These are phyloP conservation scores for Tulasnella sp. DNA, from an alignment of 768 basidiomycete species.

Conservation along the genomic window DNA sequence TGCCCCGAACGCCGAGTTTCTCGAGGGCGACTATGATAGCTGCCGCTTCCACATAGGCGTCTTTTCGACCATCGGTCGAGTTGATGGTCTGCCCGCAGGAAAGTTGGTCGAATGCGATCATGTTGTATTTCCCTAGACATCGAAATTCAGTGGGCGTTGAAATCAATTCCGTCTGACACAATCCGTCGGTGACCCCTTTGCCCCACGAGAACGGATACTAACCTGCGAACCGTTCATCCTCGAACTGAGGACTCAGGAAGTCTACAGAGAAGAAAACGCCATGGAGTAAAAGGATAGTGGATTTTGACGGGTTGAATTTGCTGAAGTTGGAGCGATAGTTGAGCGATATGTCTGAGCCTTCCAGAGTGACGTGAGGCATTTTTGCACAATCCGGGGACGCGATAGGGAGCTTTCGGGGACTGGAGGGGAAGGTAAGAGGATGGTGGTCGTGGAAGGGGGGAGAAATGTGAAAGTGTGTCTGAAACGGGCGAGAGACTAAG, in stretches of 20 bases:
- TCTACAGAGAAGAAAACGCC: slow-evolving; percentile 55
- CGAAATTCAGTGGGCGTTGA: neutral
- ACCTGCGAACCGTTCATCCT: slow-evolving; percentile 47
- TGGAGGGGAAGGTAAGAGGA: neutral
- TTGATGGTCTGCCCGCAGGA: slow-evolving; percentile 34
- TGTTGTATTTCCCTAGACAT: slow-evolving; percentile 37
- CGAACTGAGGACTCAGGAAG: slow-evolving; percentile 56
- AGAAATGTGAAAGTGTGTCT: neutral
- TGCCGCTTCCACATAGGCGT: slow-evolving; percentile 69
- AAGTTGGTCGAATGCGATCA: slow-evolving; percentile 68
- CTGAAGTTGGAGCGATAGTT: slow-evolving; percentile 36
- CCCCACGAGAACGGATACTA: neutral
- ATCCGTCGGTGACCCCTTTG: neutral
- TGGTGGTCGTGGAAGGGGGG: neutral
- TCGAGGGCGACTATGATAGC: slow-evolving; percentile 47
- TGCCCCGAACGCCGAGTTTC: neutral
- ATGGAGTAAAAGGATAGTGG: slow-evolving; percentile 56
- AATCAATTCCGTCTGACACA: neutral
- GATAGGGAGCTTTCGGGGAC: neutral
- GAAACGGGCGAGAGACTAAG: neutral
- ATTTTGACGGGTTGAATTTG: slow-evolving; percentile 52
- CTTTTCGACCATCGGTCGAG: slow-evolving; percentile 28
- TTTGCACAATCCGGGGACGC: neutral
- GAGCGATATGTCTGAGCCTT: neutral
- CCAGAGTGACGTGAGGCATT: neutral